These are phyloP conservation scores for Phytopythium litorale DNA, from an alignment of 352 stramenopile genomes.

Conservation along the genomic window DNA sequence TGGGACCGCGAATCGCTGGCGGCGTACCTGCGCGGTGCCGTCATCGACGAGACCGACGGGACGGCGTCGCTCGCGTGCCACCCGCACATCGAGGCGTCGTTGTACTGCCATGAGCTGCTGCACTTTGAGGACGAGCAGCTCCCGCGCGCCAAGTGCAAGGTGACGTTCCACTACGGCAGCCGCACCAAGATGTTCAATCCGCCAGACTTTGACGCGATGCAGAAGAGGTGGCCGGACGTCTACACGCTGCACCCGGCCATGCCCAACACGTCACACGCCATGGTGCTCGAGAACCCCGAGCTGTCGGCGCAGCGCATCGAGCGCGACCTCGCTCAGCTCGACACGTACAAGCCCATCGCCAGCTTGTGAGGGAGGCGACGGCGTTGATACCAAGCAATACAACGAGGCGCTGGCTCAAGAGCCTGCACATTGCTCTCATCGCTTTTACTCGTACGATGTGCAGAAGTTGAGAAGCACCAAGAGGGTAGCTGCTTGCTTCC, in stretches of 20 bases:
- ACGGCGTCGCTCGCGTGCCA: constrained; percentile 28
- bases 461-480: too few species aligned
- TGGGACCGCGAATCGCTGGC: constrained; percentile 36
- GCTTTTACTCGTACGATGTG: too few species aligned
- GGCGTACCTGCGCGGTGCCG: constrained; percentile 23
- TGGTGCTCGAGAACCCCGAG: constrained; percentile 35
- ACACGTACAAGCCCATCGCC: constrained; percentile 1
- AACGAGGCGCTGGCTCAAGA: not conserved
- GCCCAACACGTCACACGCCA: constrained; percentile 25
- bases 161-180: constrained; percentile 30
- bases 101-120: constrained; percentile 30
- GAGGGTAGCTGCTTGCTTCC: too few species aligned
- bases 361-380: not conserved
- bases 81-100: constrained; percentile 30
- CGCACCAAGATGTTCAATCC: constrained; percentile 28
- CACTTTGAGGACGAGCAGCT: constrained; percentile 25
- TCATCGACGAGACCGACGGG: constrained; percentile 24
- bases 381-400: not conserved
- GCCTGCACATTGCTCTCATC: too few species aligned
- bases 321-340: constrained; percentile 18
- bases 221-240: constrained; percentile 17
- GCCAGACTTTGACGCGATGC: constrained; percentile 18
- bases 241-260: constrained; percentile 26
- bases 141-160: constrained; percentile 22
- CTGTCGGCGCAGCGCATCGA: constrained; percentile 22